Evolutionary conservation across 768 basidiomycete species (phyloP).

Genomic region (Ephemerocybe angulata): DNA sequence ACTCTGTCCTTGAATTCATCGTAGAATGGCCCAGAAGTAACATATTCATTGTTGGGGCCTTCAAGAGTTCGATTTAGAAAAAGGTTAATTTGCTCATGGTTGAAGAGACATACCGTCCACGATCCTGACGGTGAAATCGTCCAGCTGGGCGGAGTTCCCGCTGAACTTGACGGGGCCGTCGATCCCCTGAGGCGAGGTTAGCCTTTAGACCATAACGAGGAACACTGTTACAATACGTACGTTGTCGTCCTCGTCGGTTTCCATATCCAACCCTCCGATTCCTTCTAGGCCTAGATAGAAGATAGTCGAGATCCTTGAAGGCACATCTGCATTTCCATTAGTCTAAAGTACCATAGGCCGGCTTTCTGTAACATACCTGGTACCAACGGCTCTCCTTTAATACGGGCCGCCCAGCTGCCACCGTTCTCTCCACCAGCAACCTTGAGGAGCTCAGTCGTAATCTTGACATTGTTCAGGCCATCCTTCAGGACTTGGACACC

Average conservation of each 20-base stretch:
- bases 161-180: slow-evolving; percentile 64
- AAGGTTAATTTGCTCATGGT: slow-evolving; percentile 6
- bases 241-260: slow-evolving; percentile 70
- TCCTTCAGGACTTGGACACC: slow-evolving; percentile 85
- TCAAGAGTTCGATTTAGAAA: neutral
- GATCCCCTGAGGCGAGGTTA: slow-evolving; percentile 55
- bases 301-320: slow-evolving; percentile 70
- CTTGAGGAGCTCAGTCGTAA: slow-evolving; percentile 85
- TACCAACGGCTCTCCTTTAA: slow-evolving; percentile 77
- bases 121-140: slow-evolving; percentile 77
- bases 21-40: slow-evolving; percentile 54
- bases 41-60: slow-evolving; percentile 58
- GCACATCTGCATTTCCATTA: slow-evolving; percentile 27
- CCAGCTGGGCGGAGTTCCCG: slow-evolving; percentile 75
- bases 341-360: too few species aligned
- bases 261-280: slow-evolving; percentile 76
- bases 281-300: slow-evolving; percentile 91
- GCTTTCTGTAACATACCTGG: slow-evolving; percentile 39
- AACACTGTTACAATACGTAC: slow-evolving; percentile 37
- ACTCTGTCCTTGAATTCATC: slow-evolving; percentile 55
- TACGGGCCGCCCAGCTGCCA: slow-evolving; percentile 85
- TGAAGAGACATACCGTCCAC: slow-evolving; percentile 55
- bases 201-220: neutral
- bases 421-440: slow-evolving; percentile 78
- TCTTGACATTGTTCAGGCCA: slow-evolving; percentile 74